Percentiles rank a stretch among this genome's conserved stretches.
These are phyloP conservation scores for Penicillium sp. DNA, from an alignment of 2,329 filamentous ascomycete species.

Conservation along the genomic window DNA sequence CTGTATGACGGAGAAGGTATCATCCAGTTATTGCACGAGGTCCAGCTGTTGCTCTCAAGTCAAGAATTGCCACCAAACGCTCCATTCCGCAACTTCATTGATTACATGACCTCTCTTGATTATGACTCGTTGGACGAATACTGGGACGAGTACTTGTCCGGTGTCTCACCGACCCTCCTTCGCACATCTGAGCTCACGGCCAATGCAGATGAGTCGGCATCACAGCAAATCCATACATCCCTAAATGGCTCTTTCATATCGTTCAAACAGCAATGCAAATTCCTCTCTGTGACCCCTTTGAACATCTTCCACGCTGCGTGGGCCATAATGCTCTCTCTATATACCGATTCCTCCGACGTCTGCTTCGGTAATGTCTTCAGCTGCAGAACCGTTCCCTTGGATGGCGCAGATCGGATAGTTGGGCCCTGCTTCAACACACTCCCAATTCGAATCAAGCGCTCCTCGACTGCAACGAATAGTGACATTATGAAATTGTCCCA, in stretches of 20 bases:
- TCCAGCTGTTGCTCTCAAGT: constrained; percentile 59
- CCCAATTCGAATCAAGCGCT: constrained; percentile 62
- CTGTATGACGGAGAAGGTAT: constrained; percentile 85
- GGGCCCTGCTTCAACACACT: constrained; percentile 92
- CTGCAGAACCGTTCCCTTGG: constrained; percentile 66
- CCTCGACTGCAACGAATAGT: constrained; percentile 49
- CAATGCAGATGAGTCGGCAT: constrained; percentile 7
- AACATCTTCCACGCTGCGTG: constrained; percentile 71
- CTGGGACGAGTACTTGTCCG: constrained; percentile 60
- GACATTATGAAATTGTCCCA: constrained; percentile 63
- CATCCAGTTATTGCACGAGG: constrained; percentile 64
- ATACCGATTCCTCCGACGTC: constrained; percentile 61
- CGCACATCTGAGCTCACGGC: neutral
- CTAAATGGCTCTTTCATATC: constrained; percentile 42
- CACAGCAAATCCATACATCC: constrained; percentile 13
- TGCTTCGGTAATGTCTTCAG: constrained; percentile 87
- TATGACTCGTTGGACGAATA: constrained; percentile 57
- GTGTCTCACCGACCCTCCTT: constrained; percentile 49
- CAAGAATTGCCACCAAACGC: constrained; percentile 49
- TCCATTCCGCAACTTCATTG: constrained; percentile 64
- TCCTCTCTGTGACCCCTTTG: constrained; percentile 61
- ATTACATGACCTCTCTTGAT: constrained; percentile 53
- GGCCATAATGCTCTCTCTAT: constrained; percentile 61
- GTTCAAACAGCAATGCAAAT: constrained; percentile 52
- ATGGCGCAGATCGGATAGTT: constrained; percentile 68